phyloP scores from a whole-genome alignment of 83 land plant genomes.

The Isoetes engelmannii region DNA sequence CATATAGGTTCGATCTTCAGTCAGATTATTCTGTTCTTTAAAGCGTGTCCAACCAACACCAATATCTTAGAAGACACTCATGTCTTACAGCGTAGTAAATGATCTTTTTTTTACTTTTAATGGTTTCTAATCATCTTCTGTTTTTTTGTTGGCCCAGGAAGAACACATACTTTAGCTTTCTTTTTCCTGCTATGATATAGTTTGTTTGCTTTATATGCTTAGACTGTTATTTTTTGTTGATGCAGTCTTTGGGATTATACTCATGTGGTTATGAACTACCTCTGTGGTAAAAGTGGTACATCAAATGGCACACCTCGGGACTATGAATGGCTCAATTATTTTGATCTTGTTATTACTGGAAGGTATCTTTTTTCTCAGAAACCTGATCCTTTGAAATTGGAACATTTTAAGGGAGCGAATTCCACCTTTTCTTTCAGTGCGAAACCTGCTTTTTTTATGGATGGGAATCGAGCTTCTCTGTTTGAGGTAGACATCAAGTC shows the following conservation, averaged over 20 bases:
- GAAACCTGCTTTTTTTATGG: slow-evolving; percentile 88
- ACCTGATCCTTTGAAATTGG: not conserved
- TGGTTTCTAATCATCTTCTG: not conserved
- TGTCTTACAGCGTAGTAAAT: too few species aligned
- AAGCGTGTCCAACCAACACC: too few species aligned
- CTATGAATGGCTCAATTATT: slow-evolving; percentile 79
- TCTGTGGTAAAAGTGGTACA: slow-evolving; percentile 46
- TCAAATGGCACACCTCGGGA: slow-evolving; percentile 41
- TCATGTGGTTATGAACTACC: slow-evolving; percentile 91
- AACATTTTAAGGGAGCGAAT: not conserved
- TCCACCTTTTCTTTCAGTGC: slow-evolving; percentile 37
- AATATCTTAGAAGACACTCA: too few species aligned
- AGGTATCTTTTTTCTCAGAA: slow-evolving; percentile 42
- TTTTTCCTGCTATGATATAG: too few species aligned
- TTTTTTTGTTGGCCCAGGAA: not conserved
- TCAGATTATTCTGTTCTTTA: too few species aligned
- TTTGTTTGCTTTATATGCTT: too few species aligned
- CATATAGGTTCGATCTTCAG: too few species aligned
- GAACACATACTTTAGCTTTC: not conserved
- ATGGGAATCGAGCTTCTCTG: slow-evolving; percentile 81
- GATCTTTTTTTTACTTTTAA: too few species aligned
- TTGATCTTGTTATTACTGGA: slow-evolving; percentile 97
- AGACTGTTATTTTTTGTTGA: slow-evolving; percentile 14
- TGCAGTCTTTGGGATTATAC: slow-evolving; percentile 99
- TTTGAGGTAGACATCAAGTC: slow-evolving; percentile 85